phyloP scores from a whole-genome alignment of 1,139 yeast genomes.

The Zhuliangozyma blackwelliae region DNA sequence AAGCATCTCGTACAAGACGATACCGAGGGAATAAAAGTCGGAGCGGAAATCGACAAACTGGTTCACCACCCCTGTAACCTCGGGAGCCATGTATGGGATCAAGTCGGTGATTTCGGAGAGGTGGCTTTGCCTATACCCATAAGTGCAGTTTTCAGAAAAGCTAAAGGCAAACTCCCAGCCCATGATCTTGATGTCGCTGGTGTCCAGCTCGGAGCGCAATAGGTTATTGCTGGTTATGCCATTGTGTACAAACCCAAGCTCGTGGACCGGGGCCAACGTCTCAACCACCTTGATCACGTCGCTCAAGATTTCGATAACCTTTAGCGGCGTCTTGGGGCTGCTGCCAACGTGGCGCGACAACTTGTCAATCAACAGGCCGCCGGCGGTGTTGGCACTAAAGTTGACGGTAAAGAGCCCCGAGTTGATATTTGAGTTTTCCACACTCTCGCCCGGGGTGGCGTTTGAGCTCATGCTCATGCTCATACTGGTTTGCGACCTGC shows the following conservation, averaged over 20 bases:
- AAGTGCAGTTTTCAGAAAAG: slow-evolving; percentile 40
- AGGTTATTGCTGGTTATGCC: slow-evolving; percentile 42
- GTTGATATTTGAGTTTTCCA: slow-evolving; percentile 2
- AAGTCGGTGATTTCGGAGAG: slow-evolving; percentile 29
- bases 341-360: slow-evolving; percentile 9
- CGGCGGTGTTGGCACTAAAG: slow-evolving; percentile 1
- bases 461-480: slow-evolving; percentile 1
- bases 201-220: slow-evolving; percentile 21
- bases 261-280: slow-evolving; percentile 37
- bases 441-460: slow-evolving; percentile 3
- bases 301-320: slow-evolving; percentile 27
- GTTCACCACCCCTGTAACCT: slow-evolving; percentile 40
- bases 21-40: slow-evolving; percentile 50
- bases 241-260: slow-evolving; percentile 46
- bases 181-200: slow-evolving; percentile 31
- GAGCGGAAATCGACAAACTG: slow-evolving; percentile 45
- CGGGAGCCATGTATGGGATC: slow-evolving; percentile 52
- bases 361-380: slow-evolving; percentile 5
- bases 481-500: slow-evolving; percentile 1
- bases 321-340: slow-evolving; percentile 16
- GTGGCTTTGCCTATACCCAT: slow-evolving; percentile 27
- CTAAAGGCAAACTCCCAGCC: slow-evolving; percentile 53
- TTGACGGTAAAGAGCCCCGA: slow-evolving; percentile 2
- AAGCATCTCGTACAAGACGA: slow-evolving; percentile 45
- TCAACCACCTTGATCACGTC: slow-evolving; percentile 32